Conservation (phyloP, 2,329 filamentous ascomycete species). For the Bipolaris victoriae region DNA sequence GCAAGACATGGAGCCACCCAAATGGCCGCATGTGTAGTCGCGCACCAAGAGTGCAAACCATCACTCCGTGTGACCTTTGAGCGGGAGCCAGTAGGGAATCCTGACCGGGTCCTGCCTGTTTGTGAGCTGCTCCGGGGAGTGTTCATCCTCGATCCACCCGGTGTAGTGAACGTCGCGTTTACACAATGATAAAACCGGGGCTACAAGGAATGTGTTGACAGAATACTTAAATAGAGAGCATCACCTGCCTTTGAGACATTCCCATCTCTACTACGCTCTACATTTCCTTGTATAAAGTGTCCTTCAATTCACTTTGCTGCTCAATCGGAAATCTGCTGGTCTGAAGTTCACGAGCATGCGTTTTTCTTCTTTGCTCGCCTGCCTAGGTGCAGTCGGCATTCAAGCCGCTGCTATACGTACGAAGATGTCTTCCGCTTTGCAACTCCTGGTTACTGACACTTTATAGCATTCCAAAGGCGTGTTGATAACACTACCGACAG, state of each 20-base stretch:
- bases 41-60: conserved; percentile 9
- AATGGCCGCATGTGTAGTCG: conserved; percentile 12
- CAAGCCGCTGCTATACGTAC: conserved; percentile 31
- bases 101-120: conserved; percentile 22
- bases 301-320: conserved; percentile 6
- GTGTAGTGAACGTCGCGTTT: background rate
- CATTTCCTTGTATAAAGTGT: conserved; percentile 13
- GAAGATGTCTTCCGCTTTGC: background rate
- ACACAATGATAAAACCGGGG: conserved; percentile 13
- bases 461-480: conserved; percentile 16
- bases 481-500: background rate
- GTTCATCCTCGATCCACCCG: conserved; percentile 21
- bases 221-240: conserved; percentile 18
- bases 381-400: conserved; percentile 37
- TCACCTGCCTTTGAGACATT: conserved; percentile 3
- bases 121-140: conserved; percentile 5
- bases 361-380: conserved; percentile 32
- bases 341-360: conserved; percentile 28
- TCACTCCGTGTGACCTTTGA: conserved; percentile 30
- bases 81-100: conserved; percentile 14
- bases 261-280: conserved; percentile 10
- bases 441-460: conserved; percentile 6
- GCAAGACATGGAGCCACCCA: conserved; percentile 15
- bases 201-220: conserved; percentile 4
- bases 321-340: conserved; percentile 4